Base-by-base conservation (phyloP, 2,329 filamentous ascomycete genomes). In the Fusarium odoratissimum region DNA sequence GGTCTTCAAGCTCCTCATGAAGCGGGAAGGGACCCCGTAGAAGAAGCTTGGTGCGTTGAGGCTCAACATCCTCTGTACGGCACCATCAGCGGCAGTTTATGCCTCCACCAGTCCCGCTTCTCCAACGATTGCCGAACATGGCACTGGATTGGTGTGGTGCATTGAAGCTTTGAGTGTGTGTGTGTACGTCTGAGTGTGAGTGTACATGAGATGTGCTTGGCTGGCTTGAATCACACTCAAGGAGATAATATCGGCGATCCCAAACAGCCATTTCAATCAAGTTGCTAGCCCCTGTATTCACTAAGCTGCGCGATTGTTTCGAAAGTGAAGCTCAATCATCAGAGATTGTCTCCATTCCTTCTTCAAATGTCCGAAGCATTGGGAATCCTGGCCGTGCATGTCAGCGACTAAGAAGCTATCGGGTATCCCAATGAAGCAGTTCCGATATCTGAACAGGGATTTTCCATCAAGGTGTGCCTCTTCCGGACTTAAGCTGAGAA, bases 61-160 rank as follows among this genome's bases (percentile, higher is more conserved):
- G 71, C 75, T 77, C 75, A 76, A 73, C 71, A 52, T 69, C 60
- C 59, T 75, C 63, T 71, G 42, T 67, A 62, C 61, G 69, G 74
- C 67, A 74, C 72, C 75, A 64, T 68, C 75, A 78, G 68, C 75
- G 76, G 76, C 73, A 77, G 76, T 78, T 75, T 68, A 45, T 64
- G 57, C 57, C 65, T 67, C 75, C 75, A 75, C 70, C 61, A 76
- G 76, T 75, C 76, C 76, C 76, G 76, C 76, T 77, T 77, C 76
- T 77, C 73, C 71, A 78, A 77, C 76, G 76, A 77, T 76, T 77
- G 76, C 76, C 76, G 76, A 75, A 71, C 75, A 76, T 71, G 75
- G 67, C 66, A 65, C 63, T 76, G 52, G 65, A 68, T 60, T 69
- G 67, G 61, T 67, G 73, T 71, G 64, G 67, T 65, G 60, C 48